Evolutionary conservation across 1,139 yeast species (phyloP).

Genomic region (Geotrichum cucujoidarum): DNA sequence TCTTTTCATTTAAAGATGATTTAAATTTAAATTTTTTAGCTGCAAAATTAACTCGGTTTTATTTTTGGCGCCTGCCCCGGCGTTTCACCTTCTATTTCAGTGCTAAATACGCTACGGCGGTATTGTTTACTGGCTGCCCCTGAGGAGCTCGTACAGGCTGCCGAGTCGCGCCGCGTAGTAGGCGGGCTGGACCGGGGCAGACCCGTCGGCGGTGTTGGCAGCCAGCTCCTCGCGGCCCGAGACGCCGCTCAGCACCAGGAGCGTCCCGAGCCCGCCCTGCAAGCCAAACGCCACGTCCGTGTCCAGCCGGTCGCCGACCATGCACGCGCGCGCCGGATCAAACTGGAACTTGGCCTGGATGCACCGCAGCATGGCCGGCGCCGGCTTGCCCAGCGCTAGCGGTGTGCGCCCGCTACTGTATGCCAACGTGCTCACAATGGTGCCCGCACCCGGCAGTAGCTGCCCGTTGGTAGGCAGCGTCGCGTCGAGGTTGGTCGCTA

Average conservation of each 20-base stretch:
- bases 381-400: slow-evolving; percentile 86
- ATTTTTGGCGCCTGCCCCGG: background rate
- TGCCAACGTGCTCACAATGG: slow-evolving; percentile 76
- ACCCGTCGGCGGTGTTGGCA: slow-evolving; percentile 40
- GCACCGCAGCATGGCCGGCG: slow-evolving; percentile 83
- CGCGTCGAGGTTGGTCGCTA: slow-evolving; percentile 94
- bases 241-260: slow-evolving; percentile 86
- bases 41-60: no score
- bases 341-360: slow-evolving; percentile 64
- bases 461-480: slow-evolving; percentile 88
- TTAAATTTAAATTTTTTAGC: no score
- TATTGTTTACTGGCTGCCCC: background rate
- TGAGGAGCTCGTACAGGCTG: slow-evolving; percentile 51
- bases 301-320: slow-evolving; percentile 93
- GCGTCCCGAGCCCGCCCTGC: slow-evolving; percentile 75
- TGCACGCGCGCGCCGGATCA: slow-evolving; percentile 63
- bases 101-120: background rate
- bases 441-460: slow-evolving; percentile 91
- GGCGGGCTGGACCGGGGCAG: slow-evolving; percentile 54
- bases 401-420: slow-evolving; percentile 72
- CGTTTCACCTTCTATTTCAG: background rate
- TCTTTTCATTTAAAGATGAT: no score
- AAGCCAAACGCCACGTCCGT: slow-evolving; percentile 92
- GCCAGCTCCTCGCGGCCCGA: slow-evolving; percentile 55
- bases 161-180: slow-evolving; percentile 72